These are phyloP conservation scores for Chlamydomonas incerta DNA, from an alignment of 139 green algal genomes.

Conservation along the genomic window DNA sequence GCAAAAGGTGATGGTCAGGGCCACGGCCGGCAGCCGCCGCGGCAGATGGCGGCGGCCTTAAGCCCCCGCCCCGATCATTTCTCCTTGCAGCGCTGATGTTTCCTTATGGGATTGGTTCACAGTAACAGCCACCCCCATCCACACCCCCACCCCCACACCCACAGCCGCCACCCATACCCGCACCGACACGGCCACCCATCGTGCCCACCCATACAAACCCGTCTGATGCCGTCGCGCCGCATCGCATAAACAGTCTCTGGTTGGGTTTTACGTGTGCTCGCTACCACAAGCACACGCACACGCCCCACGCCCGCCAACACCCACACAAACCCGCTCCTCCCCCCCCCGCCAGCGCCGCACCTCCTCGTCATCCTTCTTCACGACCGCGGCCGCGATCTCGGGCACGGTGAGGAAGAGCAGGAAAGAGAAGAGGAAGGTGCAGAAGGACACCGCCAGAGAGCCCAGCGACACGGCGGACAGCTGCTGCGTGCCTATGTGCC, in stretches of 20 bases:
- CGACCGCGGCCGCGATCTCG: conserved; percentile 67
- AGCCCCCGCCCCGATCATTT: too few species aligned
- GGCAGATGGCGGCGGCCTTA: too few species aligned
- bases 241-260: too few species aligned
- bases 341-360: background rate
- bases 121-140: too few species aligned
- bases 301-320: background rate
- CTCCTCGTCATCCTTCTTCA: conserved; percentile 42
- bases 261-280: too few species aligned
- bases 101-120: too few species aligned
- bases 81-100: too few species aligned
- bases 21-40: too few species aligned
- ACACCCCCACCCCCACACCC: too few species aligned
- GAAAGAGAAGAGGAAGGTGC: conserved; percentile 74
- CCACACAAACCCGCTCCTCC: background rate
- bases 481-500: conserved; percentile 65
- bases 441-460: conserved; percentile 63
- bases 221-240: background rate
- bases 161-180: too few species aligned
- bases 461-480: conserved; percentile 72
- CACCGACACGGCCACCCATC: too few species aligned
- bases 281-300: background rate
- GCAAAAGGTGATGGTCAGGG: too few species aligned
- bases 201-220: background rate
- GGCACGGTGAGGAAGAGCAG: conserved; percentile 74